Conservation (phyloP, 1,139 yeast genomes). For the Blastobotrys malaysiensis region DNA sequence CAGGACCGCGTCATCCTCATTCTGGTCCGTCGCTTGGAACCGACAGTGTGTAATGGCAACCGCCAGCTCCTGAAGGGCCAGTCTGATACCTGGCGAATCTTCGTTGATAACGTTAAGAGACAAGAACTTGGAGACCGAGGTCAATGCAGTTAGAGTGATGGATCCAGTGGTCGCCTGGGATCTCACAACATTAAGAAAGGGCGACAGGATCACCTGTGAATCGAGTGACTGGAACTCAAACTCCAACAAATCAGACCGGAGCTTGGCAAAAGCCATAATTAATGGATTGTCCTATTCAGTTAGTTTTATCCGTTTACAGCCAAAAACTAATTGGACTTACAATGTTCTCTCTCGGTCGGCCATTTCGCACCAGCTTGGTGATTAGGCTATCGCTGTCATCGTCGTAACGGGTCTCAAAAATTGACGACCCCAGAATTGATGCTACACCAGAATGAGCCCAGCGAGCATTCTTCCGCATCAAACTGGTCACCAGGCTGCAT, state of each 20-base stretch:
- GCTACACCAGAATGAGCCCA: constrained; percentile 87
- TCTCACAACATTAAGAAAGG: constrained; percentile 80
- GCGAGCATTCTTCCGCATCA: constrained; percentile 83
- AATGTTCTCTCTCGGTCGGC: neutral
- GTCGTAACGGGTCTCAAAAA: constrained; percentile 37
- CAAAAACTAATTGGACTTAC: neutral
- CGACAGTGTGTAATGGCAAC: constrained; percentile 89
- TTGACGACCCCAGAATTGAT: constrained; percentile 57
- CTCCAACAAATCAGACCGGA: constrained; percentile 64
- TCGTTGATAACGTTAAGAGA: constrained; percentile 51
- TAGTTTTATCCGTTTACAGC: neutral
- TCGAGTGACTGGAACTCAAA: constrained; percentile 33
- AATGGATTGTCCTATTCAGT: constrained; percentile 50
- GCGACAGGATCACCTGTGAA: constrained; percentile 64
- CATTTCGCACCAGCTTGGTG: constrained; percentile 22
- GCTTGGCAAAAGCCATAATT: constrained; percentile 72
- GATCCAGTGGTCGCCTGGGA: constrained; percentile 82
- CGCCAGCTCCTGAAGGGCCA: constrained; percentile 53
- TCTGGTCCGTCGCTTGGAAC: constrained; percentile 92
- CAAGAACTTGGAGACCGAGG: constrained; percentile 66
- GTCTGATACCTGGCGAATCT: constrained; percentile 43
- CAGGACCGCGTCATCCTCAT: constrained; percentile 86
- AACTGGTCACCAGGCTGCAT: constrained; percentile 79
- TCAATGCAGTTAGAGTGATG: constrained; percentile 77
- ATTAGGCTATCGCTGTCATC: constrained; percentile 34